Evolutionary conservation across 164 flowering plant genomes (phyloP), one percentile per base, ranked within the genome.

Genomic region (Piper betle): DNA sequence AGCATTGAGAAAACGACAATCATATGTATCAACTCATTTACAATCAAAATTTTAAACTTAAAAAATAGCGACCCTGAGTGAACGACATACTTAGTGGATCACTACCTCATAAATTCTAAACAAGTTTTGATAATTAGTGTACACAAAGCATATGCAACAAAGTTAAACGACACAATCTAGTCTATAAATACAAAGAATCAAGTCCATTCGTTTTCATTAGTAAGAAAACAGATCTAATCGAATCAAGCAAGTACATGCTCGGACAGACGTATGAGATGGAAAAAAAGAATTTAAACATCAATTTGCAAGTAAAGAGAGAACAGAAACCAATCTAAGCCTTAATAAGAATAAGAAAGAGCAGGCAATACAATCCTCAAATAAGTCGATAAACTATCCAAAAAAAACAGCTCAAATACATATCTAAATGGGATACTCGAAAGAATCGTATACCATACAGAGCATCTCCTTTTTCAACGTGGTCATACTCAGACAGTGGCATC

Each of bases 401-500:
- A 37, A 38, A 5, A 37, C n/a, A 39, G 5, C 3, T 6, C n/a
- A 12, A 16, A 37, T 2, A 58, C 6, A 38, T 1, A 17, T 4
- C 53, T 6, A 46, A 41, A 5, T 59, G 19, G 5, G 18, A 60
- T 16, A 15, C 0, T 42, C 46, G 15, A 46, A 46, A 46, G 9
- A 2, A 10, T 46, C 56, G 64, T 78, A 66, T 66, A 87, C 98
- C 98, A 78, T 89, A 70, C 20, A 92, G 63, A 0, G 96, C 95
- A 76, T 92, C 91, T 56, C 96, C 95, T 62, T 92, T 92, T 66
- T 89, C 96, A 2, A 53, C 71, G 68, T 92, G 82, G 66, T 92
- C 95, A 69, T 80, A 92, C 60, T 92, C 98, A 6, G 82, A 64
- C 4, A 73, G 72, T 1, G 98, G 93, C 84, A 75, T 80, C 74